phyloP scores from a whole-genome alignment of 2,329 filamentous ascomycete genomes.

The Ceratocystis huliohia region DNA sequence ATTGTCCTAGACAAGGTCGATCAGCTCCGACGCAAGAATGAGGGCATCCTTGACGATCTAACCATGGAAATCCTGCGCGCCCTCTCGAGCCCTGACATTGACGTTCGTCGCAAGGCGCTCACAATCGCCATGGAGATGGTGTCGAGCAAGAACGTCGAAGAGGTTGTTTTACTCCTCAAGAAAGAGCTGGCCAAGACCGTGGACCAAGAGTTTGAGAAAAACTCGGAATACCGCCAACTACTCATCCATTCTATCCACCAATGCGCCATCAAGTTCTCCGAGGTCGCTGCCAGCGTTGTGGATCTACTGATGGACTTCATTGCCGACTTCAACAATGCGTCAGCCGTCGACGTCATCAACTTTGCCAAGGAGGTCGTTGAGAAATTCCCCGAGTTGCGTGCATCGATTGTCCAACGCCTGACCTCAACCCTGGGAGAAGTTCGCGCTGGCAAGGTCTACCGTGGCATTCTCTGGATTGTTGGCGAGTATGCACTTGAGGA shows the following conservation, averaged over 20 bases:
- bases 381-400: slow-evolving; percentile 83
- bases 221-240: slow-evolving; percentile 83
- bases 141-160: slow-evolving; percentile 95
- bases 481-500: slow-evolving; percentile 93
- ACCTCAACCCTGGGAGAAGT: slow-evolving; percentile 88
- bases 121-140: slow-evolving; percentile 93
- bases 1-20: slow-evolving; percentile 94
- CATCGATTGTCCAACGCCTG: slow-evolving; percentile 74
- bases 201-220: slow-evolving; percentile 98
- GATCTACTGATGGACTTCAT: slow-evolving; percentile 98
- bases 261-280: slow-evolving; percentile 97
- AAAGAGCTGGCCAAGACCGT: slow-evolving; percentile 97
- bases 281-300: slow-evolving; percentile 92
- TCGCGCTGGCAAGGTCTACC: slow-evolving; percentile 90
- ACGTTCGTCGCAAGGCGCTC: slow-evolving; percentile 85
- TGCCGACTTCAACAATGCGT: slow-evolving; percentile 92
- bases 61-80: slow-evolving; percentile 96
- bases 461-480: slow-evolving; percentile 92
- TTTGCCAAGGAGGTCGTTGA: slow-evolving; percentile 99
- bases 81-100: slow-evolving; percentile 86
- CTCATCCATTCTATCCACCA: slow-evolving; percentile 96
- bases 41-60: slow-evolving; percentile 82
- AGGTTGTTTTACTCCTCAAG: slow-evolving; percentile 89
- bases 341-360: slow-evolving; percentile 91
- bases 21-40: slow-evolving; percentile 72